Evolutionary conservation across 2,329 filamentous ascomycete genomes (phyloP).

Genomic region (Monilinia fructigena): DNA sequence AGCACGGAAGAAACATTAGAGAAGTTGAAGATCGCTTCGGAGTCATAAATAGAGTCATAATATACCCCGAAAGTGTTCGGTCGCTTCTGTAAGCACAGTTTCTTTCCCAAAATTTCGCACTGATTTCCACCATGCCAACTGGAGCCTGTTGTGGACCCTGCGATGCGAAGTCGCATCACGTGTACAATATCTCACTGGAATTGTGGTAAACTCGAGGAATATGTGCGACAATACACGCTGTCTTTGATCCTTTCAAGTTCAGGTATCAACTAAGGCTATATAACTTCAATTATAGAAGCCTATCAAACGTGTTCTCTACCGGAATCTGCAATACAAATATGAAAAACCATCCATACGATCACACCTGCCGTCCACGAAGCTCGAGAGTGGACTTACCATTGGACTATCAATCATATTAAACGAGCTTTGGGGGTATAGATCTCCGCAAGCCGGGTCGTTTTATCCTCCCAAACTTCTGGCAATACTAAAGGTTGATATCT

Average conservation of each 20-base stretch:
- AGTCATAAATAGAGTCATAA: constrained; percentile 30
- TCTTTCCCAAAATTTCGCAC: not conserved
- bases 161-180: not conserved
- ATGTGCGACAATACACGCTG: not conserved
- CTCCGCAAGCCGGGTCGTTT: not conserved
- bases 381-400: not conserved
- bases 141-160: not conserved
- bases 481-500: not conserved
- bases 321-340: not conserved
- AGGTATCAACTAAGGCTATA: not conserved
- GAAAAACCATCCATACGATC: not conserved
- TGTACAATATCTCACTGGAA: not conserved
- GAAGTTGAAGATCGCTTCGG: constrained; percentile 32
- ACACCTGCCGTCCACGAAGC: not conserved
- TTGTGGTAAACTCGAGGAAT: not conserved
- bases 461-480: not conserved
- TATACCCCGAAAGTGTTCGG: constrained; percentile 25
- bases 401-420: no score
- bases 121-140: not conserved
- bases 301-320: no score
- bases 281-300: not conserved
- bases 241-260: not conserved
- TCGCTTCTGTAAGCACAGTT: constrained; percentile 11
- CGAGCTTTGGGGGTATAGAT: not conserved
- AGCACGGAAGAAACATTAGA: constrained; percentile 33